Conservation (phyloP, 805 yeast genomes). For the Wickerhamomyces hampshirensis region DNA sequence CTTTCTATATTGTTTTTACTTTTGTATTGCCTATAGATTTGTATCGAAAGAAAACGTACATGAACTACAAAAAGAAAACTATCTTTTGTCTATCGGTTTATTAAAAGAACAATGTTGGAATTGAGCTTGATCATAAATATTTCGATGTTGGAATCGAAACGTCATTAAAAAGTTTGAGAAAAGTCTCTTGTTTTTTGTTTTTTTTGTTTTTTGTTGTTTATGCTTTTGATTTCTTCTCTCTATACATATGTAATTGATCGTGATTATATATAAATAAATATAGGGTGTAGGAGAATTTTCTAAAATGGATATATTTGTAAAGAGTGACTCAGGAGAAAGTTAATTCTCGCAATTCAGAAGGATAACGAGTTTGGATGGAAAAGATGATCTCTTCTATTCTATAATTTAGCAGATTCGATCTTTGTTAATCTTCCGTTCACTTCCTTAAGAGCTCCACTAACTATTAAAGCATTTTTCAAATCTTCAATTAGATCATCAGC, state of each 20-base stretch:
- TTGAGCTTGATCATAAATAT: background rate
- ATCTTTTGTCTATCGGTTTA: no score
- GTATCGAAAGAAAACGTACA: no score
- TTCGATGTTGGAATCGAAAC: background rate
- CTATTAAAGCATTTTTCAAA: slow-evolving; percentile 61
- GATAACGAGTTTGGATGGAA: background rate
- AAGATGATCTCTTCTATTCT: background rate
- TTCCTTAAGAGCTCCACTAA: slow-evolving; percentile 51
- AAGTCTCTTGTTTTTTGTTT: background rate
- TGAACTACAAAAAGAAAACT: no score
- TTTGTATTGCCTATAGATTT: no score
- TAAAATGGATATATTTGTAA: background rate
- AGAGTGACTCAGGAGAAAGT: background rate
- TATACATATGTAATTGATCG: background rate
- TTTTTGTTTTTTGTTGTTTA: no score
- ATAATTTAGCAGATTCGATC: slow-evolving; percentile 18
- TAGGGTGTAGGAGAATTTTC: slow-evolving; percentile 8
- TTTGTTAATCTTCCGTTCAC: slow-evolving; percentile 25
- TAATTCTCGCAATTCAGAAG: background rate
- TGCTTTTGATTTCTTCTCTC: slow-evolving; percentile 3
- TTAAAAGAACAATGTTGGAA: background rate
- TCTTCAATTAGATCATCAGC: slow-evolving; percentile 78
- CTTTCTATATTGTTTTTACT: no score
- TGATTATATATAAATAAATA: background rate
- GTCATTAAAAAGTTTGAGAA: background rate